Evolutionary conservation across 2,329 filamentous ascomycete species (phyloP).

Genomic region (Fusarium multiceps): DNA sequence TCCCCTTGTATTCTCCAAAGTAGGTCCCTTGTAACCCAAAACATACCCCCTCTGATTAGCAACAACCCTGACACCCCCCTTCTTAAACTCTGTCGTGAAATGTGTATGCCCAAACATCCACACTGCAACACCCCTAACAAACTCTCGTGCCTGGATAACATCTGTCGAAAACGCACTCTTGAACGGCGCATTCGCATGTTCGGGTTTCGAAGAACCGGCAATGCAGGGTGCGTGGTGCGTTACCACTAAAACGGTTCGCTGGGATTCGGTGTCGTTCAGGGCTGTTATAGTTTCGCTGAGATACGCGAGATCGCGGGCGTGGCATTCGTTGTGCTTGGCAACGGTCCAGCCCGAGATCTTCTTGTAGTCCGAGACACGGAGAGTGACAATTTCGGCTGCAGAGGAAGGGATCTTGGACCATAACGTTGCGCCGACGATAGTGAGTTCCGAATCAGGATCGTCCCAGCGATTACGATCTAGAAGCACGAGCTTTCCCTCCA

Average conservation of each 20-base stretch:
- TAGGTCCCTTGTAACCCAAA: conserved; percentile 41
- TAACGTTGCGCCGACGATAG: conserved; percentile 67
- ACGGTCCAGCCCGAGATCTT: conserved; percentile 64
- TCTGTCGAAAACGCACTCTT: conserved; percentile 65
- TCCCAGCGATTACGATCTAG: conserved; percentile 56
- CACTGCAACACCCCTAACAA: conserved; percentile 48
- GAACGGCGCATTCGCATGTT: conserved; percentile 60
- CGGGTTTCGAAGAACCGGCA: conserved; percentile 59
- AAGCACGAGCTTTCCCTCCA: conserved; percentile 55
- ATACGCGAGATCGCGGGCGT: conserved; percentile 63
- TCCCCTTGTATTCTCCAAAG: conserved; percentile 40
- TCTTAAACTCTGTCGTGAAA: conserved; percentile 53
- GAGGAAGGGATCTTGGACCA: conserved; percentile 63
- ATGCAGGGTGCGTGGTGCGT: conserved; percentile 69
- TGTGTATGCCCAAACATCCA: conserved; percentile 65
- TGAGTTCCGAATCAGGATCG: conserved; percentile 56
- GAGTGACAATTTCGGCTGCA: conserved; percentile 53
- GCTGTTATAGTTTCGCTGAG: conserved; percentile 55
- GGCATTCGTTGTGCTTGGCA: conserved; percentile 59
- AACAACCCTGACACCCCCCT: conserved; percentile 53
- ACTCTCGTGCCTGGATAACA: conserved; percentile 46
- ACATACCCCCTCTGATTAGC: conserved; percentile 60
- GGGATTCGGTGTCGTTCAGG: conserved; percentile 31
- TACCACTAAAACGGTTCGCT: conserved; percentile 57
- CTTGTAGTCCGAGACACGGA: conserved; percentile 64